phyloP scores from a whole-genome alignment of 1,284 basidiomycete species.

The Fomitopsis pinicola region DNA sequence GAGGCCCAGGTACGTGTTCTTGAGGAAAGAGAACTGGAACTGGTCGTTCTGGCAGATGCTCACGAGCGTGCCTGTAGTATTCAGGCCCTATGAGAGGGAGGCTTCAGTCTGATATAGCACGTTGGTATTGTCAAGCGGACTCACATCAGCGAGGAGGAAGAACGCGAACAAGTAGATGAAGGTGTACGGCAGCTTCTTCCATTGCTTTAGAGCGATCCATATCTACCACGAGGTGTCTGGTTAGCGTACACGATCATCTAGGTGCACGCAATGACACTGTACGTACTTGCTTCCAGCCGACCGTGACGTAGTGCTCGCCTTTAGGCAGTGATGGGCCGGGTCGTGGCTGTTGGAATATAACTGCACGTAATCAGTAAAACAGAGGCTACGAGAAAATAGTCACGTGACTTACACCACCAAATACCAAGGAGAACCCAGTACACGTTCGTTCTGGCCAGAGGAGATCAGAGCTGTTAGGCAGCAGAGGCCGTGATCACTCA shows the following conservation, averaged over 20 bases:
- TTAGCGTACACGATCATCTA: neutral
- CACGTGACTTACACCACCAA: conserved; percentile 69
- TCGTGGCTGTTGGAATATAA: conserved; percentile 73
- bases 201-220: conserved; percentile 65
- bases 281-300: conserved; percentile 76
- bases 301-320: conserved; percentile 65
- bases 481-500: conserved; percentile 28
- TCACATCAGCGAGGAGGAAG: conserved; percentile 74
- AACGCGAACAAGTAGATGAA: conserved; percentile 73
- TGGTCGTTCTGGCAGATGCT: conserved; percentile 77
- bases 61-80: conserved; percentile 75
- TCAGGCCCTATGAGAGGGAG: conserved; percentile 50
- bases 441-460: conserved; percentile 48
- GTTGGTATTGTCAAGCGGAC: conserved; percentile 15
- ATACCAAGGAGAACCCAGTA: conserved; percentile 75
- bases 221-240: conserved; percentile 38
- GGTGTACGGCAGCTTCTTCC: conserved; percentile 69
- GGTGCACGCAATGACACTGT: no score
- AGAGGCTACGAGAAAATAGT: neutral
- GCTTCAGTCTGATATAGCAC: neutral
- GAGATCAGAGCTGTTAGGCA: neutral
- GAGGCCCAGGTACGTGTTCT: conserved; percentile 76
- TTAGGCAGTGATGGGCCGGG: conserved; percentile 71
- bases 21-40: conserved; percentile 67
- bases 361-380: conserved; percentile 29